A percentile compares a stretch with the other conserved stretches of the same genome.
These are phyloP conservation scores for Sporodiniella umbellata DNA, from an alignment of 371 early-diverging fungal genomes.

Conservation along the genomic window DNA sequence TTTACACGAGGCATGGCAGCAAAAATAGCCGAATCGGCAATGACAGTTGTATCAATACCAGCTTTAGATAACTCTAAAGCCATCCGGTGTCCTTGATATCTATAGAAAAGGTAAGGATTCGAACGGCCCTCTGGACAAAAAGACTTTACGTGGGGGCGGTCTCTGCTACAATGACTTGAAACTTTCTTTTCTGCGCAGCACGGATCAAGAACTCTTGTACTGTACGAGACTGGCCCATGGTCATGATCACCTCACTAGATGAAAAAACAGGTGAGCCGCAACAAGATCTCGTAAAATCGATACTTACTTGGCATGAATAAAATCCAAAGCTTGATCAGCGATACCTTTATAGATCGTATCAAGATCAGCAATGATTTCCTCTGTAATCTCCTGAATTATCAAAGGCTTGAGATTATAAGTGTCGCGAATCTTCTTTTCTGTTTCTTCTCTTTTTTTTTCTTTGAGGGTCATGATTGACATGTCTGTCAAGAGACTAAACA, in stretches of 20 bases:
- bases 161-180: conserved; percentile 93
- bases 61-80: conserved; percentile 71
- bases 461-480: conserved; percentile 17
- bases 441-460: conserved; percentile 30
- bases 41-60: conserved; percentile 90
- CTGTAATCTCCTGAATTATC: conserved; percentile 82
- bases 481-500: conserved; percentile 64
- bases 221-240: conserved; percentile 82
- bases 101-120: too few species aligned
- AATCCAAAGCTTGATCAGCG: conserved; percentile 76
- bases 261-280: too few species aligned
- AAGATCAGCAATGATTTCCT: conserved; percentile 79
- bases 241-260: conserved; percentile 96
- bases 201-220: conserved; percentile 85
- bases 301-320: conserved; percentile 84
- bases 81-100: conserved; percentile 83
- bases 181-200: conserved; percentile 83
- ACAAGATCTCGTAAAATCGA: too few species aligned
- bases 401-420: conserved; percentile 58
- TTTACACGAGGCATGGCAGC: conserved; percentile 97
- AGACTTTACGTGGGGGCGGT: conserved; percentile 75
- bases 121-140: too few species aligned
- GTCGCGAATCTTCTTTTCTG: conserved; percentile 19
- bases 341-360: conserved; percentile 71
- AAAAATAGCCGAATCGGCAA: conserved; percentile 92